Percentiles rank a stretch among this genome's conserved stretches.
Evolutionary conservation across 768 basidiomycete species (phyloP).

Genomic region (Lactarius deliciosus): DNA sequence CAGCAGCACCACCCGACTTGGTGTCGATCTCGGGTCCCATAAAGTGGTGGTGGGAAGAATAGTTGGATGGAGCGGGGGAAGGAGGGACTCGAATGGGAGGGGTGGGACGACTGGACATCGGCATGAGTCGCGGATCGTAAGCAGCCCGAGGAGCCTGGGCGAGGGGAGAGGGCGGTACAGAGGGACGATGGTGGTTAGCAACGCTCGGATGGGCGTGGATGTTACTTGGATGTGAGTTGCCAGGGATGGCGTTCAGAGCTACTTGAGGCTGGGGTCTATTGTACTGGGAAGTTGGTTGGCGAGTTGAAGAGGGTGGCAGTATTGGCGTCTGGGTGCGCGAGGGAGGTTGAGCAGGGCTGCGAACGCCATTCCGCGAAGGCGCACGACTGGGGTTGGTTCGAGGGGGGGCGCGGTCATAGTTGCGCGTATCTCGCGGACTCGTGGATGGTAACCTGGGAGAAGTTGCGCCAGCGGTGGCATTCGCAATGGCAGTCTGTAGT

Average conservation of each 20-base stretch:
- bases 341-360: conserved; percentile 13
- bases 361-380: conserved; percentile 9
- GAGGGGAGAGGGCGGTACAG: conserved; percentile 16
- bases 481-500: conserved; percentile 6
- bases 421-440: neutral
- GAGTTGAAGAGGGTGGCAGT: neutral
- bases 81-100: conserved; percentile 10
- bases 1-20: conserved; percentile 71
- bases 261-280: neutral
- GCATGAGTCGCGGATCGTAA: conserved; percentile 15
- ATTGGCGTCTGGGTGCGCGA: conserved; percentile 11
- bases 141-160: neutral
- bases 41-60: conserved; percentile 7
- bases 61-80: conserved; percentile 21
- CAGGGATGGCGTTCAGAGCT: neutral
- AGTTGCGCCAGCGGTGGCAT: neutral
- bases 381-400: neutral
- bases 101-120: neutral
- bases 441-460: conserved; percentile 1
- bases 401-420: neutral
- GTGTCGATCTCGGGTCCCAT: conserved; percentile 53
- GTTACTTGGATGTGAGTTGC: conserved; percentile 12
- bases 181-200: conserved; percentile 16
- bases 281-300: neutral
- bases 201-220: conserved; percentile 32